Evolutionary conservation across 2,329 filamentous ascomycete genomes (phyloP), one percentile per base, ranked within the genome.

Genomic region (Aspergillus tamarii): DNA sequence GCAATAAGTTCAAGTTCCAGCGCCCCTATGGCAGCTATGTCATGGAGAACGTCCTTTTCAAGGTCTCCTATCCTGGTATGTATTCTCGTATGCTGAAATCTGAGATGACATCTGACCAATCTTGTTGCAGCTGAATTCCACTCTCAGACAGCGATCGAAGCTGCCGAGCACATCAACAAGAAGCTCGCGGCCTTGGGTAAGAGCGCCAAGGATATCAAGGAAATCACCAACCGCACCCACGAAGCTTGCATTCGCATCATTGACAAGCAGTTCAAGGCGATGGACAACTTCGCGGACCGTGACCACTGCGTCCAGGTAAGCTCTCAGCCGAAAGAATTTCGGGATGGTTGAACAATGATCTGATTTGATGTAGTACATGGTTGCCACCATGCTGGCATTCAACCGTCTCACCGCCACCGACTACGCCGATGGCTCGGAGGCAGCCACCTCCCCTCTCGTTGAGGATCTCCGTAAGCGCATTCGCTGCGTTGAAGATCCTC

Each of bases 1-100:
- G 93, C 82, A 93, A 96, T 74, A 92, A 92, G 81, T 99, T 99
- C 79, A 85, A 93, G 80, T 99, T 97, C 87, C 94, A 98, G 85
- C 89, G 95, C 67, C 89, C 90, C 64, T 99, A 99, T 77, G 94
- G 94, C 77, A 96, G 91, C 85, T 99, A 99, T 81, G 95, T 99
- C 70, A 99, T 99, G 95, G 95, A 99, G 88, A 99, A 98, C 76
- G 93, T 99, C 65, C 89, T 99, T 68, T 99, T 99, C 90, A 99
- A 99, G 88, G 95, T 99, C 65, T 99, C 95, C 53, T 98, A 97
- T 80, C 94, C 94, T 76, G 91, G 91, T 93, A 84, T 78, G 86
- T 76, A 21, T n/a, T 48, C n/a, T n/a, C 53, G 21, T 28, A 0
- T 11, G 12, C 36, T 23, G 10, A 6, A 6, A 54, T 2, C n/a